A percentile compares a stretch with the other conserved stretches of the same genome.
Conservation (phyloP, 2,329 filamentous ascomycete species). For the Aureobasidium sp. region DNA sequence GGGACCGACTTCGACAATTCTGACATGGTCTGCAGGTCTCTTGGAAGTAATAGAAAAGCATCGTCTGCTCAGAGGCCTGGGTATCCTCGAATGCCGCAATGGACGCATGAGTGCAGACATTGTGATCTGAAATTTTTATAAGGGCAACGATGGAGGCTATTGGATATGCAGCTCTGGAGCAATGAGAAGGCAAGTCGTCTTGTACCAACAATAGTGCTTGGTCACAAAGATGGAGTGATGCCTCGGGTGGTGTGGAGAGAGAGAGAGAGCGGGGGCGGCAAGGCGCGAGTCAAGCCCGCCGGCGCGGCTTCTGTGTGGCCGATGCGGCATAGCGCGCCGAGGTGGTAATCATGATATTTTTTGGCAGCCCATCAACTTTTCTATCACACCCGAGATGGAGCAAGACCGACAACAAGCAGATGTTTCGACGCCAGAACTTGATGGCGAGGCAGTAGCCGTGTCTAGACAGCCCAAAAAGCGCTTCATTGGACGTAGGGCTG, state of each 20-base stretch:
- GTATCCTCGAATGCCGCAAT: background rate
- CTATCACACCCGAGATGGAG: slow-evolving; percentile 54
- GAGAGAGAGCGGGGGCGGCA: slow-evolving; percentile 4
- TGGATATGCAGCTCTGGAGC: background rate
- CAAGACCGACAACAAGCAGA: slow-evolving; percentile 65
- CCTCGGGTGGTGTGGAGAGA: slow-evolving; percentile 3
- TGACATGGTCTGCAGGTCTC: slow-evolving; percentile 37
- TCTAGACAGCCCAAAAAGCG: slow-evolving; percentile 77
- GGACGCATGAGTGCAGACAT: slow-evolving; percentile 5
- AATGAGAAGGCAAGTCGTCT: background rate
- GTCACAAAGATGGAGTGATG: background rate
- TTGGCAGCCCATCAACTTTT: background rate
- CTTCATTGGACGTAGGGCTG: slow-evolving; percentile 78
- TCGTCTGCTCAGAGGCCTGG: slow-evolving; percentile 9
- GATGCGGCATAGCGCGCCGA: background rate
- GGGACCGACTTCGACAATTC: slow-evolving; percentile 76
- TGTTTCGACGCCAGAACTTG: slow-evolving; percentile 61
- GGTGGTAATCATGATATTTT: slow-evolving; percentile 2
- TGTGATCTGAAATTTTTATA: background rate
- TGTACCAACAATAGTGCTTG: background rate
- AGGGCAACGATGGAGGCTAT: background rate
- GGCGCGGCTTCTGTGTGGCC: background rate
- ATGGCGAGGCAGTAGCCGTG: slow-evolving; percentile 40
- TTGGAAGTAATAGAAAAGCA: slow-evolving; percentile 23
- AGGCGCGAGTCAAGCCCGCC: background rate